Percentiles rank a stretch among this genome's conserved stretches.
phyloP scores from a whole-genome alignment of 176 grass and related monocot species.

The Themeda triandra region DNA sequence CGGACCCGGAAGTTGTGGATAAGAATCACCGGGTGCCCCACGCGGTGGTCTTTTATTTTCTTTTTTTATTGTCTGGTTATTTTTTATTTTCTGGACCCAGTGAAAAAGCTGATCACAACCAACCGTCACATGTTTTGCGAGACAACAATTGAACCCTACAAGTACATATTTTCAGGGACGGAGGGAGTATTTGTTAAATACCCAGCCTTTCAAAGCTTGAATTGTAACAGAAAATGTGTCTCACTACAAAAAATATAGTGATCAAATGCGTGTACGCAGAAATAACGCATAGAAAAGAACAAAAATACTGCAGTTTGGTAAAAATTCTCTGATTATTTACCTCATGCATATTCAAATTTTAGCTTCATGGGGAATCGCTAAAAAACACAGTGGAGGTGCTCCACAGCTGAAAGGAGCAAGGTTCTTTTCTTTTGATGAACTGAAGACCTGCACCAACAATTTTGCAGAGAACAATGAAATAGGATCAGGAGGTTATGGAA shows the following conservation, averaged over 20 bases:
- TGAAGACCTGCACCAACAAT: slow-evolving; percentile 72
- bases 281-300: slow-evolving; percentile 1
- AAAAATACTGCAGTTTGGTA: not conserved
- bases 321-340: slow-evolving; percentile 1
- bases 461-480: slow-evolving; percentile 69
- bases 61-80: too few relatives aligned
- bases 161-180: too few relatives aligned
- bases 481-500: slow-evolving; percentile 83
- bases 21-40: too few relatives aligned
- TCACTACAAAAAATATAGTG: slow-evolving; percentile 8
- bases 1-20: too few relatives aligned
- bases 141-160: too few relatives aligned
- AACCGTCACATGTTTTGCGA: too few relatives aligned
- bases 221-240: not conserved
- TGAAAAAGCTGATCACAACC: too few relatives aligned
- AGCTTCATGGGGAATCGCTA: slow-evolving; percentile 70
- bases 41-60: too few relatives aligned
- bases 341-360: slow-evolving; percentile 24
- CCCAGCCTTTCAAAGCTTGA: not conserved
- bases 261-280: slow-evolving; percentile 12
- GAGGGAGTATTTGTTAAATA: too few relatives aligned
- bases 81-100: too few relatives aligned
- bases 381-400: slow-evolving; percentile 59
- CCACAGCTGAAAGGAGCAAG: slow-evolving; percentile 79
- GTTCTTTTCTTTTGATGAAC: slow-evolving; percentile 76